Evolutionary conservation across 345 rosid species (phyloP).

Genomic region (Populus pruinosa): DNA sequence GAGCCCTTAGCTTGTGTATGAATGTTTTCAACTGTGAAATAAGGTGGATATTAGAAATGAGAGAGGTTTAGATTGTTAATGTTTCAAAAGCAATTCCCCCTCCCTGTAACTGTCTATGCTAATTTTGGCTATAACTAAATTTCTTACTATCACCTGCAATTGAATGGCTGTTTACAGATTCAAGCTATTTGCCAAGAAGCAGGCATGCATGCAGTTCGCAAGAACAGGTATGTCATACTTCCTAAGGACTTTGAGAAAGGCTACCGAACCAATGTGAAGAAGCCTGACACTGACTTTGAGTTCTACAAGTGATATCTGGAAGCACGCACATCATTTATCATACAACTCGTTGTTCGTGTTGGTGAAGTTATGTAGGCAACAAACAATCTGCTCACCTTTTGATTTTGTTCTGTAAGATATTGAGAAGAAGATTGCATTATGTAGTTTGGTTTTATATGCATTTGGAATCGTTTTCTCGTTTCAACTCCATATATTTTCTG

Average conservation of each 20-base stretch:
- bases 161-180: constrained; percentile 46
- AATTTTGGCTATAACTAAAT: background rate
- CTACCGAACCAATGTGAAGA: constrained; percentile 94
- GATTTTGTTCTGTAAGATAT: background rate
- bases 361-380: background rate
- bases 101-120: background rate
- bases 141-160: background rate
- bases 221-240: constrained; percentile 92
- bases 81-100: background rate
- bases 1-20: background rate
- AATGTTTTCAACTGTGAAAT: background rate
- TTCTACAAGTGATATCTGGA: constrained; percentile 66
- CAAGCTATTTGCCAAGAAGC: constrained; percentile 99
- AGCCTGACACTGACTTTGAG: constrained; percentile 96
- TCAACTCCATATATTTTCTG: background rate
- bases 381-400: background rate
- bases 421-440: background rate
- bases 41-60: background rate
- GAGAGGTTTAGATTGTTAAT: background rate
- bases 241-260: constrained; percentile 99
- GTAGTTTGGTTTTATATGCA: background rate
- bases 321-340: background rate
- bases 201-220: constrained; percentile 98
- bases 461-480: background rate
- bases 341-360: background rate